These are phyloP conservation scores for Ilex aquifolium DNA, from an alignment of 257 asterid species.

Conservation along the genomic window DNA sequence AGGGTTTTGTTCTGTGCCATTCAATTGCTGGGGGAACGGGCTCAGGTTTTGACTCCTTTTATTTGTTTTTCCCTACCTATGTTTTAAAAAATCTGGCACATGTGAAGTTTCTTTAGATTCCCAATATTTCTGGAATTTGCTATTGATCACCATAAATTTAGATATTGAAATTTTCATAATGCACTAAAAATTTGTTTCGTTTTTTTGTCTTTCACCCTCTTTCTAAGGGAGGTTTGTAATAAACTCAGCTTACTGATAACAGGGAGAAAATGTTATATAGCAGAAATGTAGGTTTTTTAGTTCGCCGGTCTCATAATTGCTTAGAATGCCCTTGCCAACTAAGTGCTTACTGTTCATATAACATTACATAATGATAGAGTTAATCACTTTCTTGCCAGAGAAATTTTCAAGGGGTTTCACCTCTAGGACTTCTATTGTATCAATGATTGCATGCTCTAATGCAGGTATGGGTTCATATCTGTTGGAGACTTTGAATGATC, in stretches of 20 bases:
- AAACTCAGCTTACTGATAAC: too few species aligned
- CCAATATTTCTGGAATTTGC: too few species aligned
- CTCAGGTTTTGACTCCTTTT: constrained; percentile 44
- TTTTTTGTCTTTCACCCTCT: too few species aligned
- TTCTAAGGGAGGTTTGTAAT: too few species aligned
- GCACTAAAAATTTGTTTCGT: too few species aligned
- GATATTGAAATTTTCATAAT: too few species aligned
- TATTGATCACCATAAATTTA: too few species aligned
- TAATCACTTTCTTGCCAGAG: background rate
- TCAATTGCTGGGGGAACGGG: constrained; percentile 99
- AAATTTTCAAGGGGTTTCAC: background rate
- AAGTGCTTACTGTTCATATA: background rate
- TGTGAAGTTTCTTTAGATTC: too few species aligned
- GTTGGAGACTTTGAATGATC: constrained; percentile 91
- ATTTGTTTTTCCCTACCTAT: too few species aligned
- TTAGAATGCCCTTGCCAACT: background rate
- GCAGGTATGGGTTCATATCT: constrained; percentile 98
- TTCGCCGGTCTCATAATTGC: background rate
- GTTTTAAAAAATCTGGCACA: too few species aligned
- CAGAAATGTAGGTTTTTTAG: too few species aligned
- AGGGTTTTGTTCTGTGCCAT: constrained; percentile 98
- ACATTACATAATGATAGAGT: background rate
- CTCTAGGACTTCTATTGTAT: background rate
- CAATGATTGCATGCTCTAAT: constrained; percentile 17
- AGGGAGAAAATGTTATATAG: too few species aligned